Evolutionary conservation across 1,284 basidiomycete species (phyloP).

Genomic region (Moesziomyces sp.): DNA sequence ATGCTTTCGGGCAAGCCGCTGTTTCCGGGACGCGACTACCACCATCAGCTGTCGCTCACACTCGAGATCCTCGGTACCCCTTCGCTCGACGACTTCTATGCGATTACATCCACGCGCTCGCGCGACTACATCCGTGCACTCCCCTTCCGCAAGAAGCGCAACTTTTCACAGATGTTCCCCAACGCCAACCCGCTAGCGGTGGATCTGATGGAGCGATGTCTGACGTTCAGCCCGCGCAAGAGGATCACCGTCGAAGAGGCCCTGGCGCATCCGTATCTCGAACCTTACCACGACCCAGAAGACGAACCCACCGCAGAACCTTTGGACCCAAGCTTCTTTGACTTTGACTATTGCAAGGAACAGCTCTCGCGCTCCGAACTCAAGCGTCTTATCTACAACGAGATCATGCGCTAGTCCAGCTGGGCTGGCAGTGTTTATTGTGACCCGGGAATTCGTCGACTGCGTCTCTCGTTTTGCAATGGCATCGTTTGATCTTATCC

Average conservation of each 20-base stretch:
- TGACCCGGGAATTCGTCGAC: too few relatives aligned
- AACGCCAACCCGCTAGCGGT: conserved; percentile 76
- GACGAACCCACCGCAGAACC: conserved; percentile 65
- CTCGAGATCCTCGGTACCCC: conserved; percentile 74
- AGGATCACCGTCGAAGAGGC: conserved; percentile 67
- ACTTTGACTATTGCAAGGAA: conserved; percentile 67
- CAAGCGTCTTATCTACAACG: conserved; percentile 63
- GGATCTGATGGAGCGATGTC: conserved; percentile 86
- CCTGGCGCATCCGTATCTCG: conserved; percentile 64
- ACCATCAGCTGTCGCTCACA: conserved; percentile 73
- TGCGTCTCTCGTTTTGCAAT: not conserved
- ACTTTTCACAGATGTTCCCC: conserved; percentile 80
- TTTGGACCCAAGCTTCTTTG: conserved; percentile 64
- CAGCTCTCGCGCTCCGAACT: conserved; percentile 69
- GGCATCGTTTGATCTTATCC: conserved; percentile 1
- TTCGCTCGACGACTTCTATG: conserved; percentile 74
- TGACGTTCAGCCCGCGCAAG: conserved; percentile 74
- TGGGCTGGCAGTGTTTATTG: too few relatives aligned
- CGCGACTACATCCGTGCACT: conserved; percentile 92
- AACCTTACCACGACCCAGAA: conserved; percentile 66
- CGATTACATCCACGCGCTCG: conserved; percentile 81
- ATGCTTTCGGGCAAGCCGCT: conserved; percentile 90
- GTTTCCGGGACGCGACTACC: conserved; percentile 78
- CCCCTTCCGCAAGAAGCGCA: conserved; percentile 86
- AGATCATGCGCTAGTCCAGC: conserved; percentile 44